Conservation (phyloP, 805 yeast genomes). For the Nakazawaea pomicola region DNA sequence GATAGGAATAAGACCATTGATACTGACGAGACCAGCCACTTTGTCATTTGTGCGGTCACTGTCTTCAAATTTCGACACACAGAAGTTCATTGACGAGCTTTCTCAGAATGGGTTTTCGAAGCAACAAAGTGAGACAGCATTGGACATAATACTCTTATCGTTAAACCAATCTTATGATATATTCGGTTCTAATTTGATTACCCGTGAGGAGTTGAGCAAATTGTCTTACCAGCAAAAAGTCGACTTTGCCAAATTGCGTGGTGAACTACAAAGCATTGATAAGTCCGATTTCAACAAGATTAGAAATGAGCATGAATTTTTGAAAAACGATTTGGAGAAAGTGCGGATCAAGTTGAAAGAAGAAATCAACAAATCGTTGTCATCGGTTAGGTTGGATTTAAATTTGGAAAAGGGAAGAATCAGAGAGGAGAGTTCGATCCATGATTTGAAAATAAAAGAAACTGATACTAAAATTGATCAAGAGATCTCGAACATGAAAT, state of each 20-base stretch:
- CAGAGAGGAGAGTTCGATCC: slow-evolving; percentile 88
- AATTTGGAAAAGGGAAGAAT: slow-evolving; percentile 93
- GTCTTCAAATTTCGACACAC: slow-evolving; percentile 61
- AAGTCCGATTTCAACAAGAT: slow-evolving; percentile 77
- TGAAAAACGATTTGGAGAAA: slow-evolving; percentile 81
- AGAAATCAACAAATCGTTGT: slow-evolving; percentile 85
- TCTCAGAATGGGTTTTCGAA: slow-evolving; percentile 66
- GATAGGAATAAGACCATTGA: neutral
- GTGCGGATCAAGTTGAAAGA: slow-evolving; percentile 80
- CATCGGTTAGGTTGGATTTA: slow-evolving; percentile 85
- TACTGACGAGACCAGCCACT: neutral
- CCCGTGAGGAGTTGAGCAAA: slow-evolving; percentile 76
- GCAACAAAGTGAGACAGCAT: slow-evolving; percentile 77
- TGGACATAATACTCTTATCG: slow-evolving; percentile 65
- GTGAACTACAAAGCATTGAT: slow-evolving; percentile 86
- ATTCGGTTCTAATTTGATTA: slow-evolving; percentile 73
- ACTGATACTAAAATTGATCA: slow-evolving; percentile 94
- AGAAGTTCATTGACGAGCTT: slow-evolving; percentile 61
- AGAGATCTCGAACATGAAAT: slow-evolving; percentile 89
- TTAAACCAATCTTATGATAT: slow-evolving; percentile 75
- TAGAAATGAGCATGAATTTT: slow-evolving; percentile 81
- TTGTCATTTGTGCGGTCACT: no score
- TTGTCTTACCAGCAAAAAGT: slow-evolving; percentile 94
- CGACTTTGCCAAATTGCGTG: slow-evolving; percentile 90
- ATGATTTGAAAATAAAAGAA: slow-evolving; percentile 90